Conservation (phyloP, 2,329 filamentous ascomycete species). For the Stachybotrys chlorohalonatus region DNA sequence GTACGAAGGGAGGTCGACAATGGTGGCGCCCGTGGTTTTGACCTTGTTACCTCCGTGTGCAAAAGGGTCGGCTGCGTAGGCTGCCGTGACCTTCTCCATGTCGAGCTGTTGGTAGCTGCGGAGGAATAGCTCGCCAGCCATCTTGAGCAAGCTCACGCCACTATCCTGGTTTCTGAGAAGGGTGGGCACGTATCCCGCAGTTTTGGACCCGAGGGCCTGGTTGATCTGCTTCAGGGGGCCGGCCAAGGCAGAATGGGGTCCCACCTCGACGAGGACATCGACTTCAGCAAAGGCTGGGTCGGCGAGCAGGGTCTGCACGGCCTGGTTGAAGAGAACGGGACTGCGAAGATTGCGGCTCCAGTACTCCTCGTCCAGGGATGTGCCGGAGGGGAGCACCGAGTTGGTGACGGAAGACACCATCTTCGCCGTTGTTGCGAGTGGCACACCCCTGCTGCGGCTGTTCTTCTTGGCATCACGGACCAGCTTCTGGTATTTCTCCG, state of each 20-base stretch:
- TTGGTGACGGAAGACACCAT: conserved; percentile 6
- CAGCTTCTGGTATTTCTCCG: conserved; percentile 2
- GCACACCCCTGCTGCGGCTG: neutral
- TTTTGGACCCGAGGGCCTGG: conserved; percentile 26
- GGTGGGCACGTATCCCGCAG: conserved; percentile 24
- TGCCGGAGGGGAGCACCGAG: conserved; percentile 3
- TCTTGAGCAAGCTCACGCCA: conserved; percentile 23
- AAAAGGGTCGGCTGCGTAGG: conserved; percentile 3
- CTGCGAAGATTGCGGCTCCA: conserved; percentile 27
- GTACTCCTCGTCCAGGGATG: conserved; percentile 13
- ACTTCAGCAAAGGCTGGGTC: conserved; percentile 6
- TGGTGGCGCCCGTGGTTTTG: conserved; percentile 4
- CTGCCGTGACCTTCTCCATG: conserved; percentile 14
- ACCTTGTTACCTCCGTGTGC: conserved; percentile 8
- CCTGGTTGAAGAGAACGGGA: conserved; percentile 23
- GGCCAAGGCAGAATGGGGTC: conserved; percentile 37
- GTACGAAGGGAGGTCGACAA: conserved; percentile 18
- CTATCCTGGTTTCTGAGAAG: conserved; percentile 32
- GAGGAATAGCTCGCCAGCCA: conserved; percentile 30
- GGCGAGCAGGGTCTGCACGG: conserved; percentile 9
- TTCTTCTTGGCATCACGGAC: neutral
- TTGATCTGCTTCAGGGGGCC: conserved; percentile 40
- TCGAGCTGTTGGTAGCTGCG: conserved; percentile 28
- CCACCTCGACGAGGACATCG: conserved; percentile 31
- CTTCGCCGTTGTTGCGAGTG: neutral